Evolutionary conservation across 2,329 filamentous ascomycete species (phyloP), one percentile per base, ranked within the genome.

Genomic region (Fusarium sp.): DNA sequence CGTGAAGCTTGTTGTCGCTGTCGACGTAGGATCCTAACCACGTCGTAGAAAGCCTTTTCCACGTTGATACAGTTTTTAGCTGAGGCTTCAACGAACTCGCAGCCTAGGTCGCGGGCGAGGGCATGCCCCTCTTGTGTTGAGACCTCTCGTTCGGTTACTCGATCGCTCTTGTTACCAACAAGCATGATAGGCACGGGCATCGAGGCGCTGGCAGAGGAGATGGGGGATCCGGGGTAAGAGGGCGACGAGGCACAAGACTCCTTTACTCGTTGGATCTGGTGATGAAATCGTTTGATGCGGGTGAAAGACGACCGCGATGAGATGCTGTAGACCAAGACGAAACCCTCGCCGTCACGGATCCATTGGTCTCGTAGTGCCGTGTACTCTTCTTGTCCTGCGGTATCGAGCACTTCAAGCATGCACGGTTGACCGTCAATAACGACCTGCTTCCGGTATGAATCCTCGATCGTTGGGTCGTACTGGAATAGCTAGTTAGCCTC

Each of bases 21-120:
- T 75, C 93, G 90, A 74, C 96, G 91, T 71, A 99, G 85, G 80
- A 96, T 93, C 73, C 96, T 87, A 58, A 98, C 96, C 8, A 99
- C 96, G 78, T 99, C 96, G 82, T 97, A 98, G 78, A 99, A 98
- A 34, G 94, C 95, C 86, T 97, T 98, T 82, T 97, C 96, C 57
- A 98, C 95, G 77, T 98, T 98, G 85, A 98, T 94, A 83, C 95
- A 97, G 80, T 97, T 98, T 85, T 98, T 98, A 37, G 95, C 95
- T 7, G 95, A 98, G 2, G 95, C 95, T 82, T 98, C 95, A 74
- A 98, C 94, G 76, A 98, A 98, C 75, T 98, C 95, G 83, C 96
- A 98, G 68, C 94, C 94, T 40, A 99, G 86, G 77, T 98, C 94
- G 76, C 95, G 92, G 59, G 96, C 95, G 40, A 98, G 85, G 55